These are phyloP conservation scores for Amaranthus cruentus DNA, from an alignment of 148 eudicot species.

Conservation along the genomic window DNA sequence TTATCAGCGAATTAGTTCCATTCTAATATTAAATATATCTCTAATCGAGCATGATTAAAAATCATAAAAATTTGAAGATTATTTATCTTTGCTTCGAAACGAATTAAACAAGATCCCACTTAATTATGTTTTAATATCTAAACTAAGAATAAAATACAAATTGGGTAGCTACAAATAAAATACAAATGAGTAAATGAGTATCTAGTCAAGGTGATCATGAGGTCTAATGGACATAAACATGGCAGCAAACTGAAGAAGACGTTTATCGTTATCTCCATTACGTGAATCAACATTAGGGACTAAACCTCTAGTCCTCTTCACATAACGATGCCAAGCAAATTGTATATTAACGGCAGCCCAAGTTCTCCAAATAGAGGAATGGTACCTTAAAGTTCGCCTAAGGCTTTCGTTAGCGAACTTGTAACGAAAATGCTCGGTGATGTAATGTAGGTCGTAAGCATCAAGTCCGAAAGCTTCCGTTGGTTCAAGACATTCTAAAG, in stretches of 20 bases:
- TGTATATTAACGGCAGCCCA: conserved; percentile 98
- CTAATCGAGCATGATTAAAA: too few species aligned
- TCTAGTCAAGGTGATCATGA: conserved; percentile 86
- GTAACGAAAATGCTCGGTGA: conserved; percentile 88
- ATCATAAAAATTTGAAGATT: too few species aligned
- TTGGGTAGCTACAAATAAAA: not conserved
- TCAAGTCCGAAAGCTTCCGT: conserved; percentile 80
- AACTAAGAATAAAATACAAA: not conserved
- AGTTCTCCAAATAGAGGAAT: conserved; percentile 91
- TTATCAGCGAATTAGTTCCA: too few species aligned
- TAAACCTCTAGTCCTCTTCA: conserved; percentile 51
- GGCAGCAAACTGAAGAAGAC: conserved; percentile 71
- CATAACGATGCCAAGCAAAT: conserved; percentile 65
- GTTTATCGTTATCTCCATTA: conserved; percentile 37
- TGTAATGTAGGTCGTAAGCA: conserved; percentile 63
- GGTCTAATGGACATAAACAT: conserved; percentile 87
- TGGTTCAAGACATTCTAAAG: conserved; percentile 63
- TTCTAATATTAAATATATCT: not conserved
- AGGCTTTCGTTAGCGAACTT: conserved; percentile 85
- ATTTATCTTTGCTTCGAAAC: too few species aligned
- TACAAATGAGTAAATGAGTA: not conserved
- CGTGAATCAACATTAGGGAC: conserved; percentile 23
- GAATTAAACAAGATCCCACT: too few species aligned
- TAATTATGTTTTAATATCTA: too few species aligned
- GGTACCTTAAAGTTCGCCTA: conserved; percentile 64